Percentiles rank a stretch among this genome's conserved stretches.
phyloP scores from a whole-genome alignment of 2,329 filamentous ascomycete species.

The Calonectria crousiana region DNA sequence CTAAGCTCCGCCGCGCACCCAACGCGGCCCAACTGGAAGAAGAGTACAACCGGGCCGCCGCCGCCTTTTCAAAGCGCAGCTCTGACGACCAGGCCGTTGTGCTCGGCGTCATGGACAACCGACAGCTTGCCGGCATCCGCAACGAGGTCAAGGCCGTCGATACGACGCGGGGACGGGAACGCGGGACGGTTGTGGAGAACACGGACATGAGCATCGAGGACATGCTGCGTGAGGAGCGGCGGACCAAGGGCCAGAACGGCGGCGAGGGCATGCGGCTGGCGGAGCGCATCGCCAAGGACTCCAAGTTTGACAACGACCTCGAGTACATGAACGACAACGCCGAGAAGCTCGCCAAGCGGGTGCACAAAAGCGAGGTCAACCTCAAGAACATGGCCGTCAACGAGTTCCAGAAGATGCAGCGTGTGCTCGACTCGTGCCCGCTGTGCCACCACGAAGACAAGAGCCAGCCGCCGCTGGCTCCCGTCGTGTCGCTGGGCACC shows the following conservation, averaged over 20 bases:
- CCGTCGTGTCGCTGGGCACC: conserved; percentile 87
- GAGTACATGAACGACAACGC: conserved; percentile 99
- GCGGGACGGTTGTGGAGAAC: conserved; percentile 89
- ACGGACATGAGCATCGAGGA: conserved; percentile 97
- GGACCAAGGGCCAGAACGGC: conserved; percentile 81
- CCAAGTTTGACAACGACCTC: conserved; percentile 89
- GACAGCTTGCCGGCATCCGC: conserved; percentile 81
- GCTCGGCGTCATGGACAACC: conserved; percentile 88
- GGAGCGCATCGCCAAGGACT: conserved; percentile 93
- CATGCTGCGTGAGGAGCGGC: conserved; percentile 94
- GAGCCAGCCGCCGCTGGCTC: conserved; percentile 80
- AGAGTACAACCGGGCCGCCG: conserved; percentile 83
- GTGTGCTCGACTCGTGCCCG: conserved; percentile 86
- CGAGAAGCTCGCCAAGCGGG: conserved; percentile 84
- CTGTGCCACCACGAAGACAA: conserved; percentile 92
- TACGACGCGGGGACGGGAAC: conserved; percentile 85
- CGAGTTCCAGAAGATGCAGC: conserved; percentile 91
- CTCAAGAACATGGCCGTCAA: conserved; percentile 88
- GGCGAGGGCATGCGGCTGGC: conserved; percentile 87
- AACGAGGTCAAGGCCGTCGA: conserved; percentile 82
- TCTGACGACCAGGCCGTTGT: conserved; percentile 77
- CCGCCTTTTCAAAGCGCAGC: conserved; percentile 64
- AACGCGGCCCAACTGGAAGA: conserved; percentile 82
- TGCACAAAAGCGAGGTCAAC: conserved; percentile 89
- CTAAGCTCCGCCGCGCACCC: conserved; percentile 83